Conservation (phyloP, 176 grass and related monocot genomes). For the Guadua angustifolia region DNA sequence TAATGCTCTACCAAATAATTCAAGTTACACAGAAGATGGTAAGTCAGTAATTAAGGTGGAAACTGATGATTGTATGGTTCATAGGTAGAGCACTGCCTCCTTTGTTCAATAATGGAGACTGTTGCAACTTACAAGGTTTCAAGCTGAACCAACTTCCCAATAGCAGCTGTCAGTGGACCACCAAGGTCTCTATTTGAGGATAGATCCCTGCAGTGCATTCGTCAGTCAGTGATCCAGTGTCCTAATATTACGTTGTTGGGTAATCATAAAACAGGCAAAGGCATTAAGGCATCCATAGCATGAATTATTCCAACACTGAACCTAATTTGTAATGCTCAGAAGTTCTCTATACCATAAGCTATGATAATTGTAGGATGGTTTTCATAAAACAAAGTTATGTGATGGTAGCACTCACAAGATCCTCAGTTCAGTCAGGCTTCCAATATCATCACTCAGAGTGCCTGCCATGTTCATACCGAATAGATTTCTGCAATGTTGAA, state of each 20-base stretch:
- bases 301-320: not conserved
- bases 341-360: not conserved
- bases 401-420: conserved; percentile 56
- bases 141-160: conserved; percentile 67
- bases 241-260: not conserved
- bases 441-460: conserved; percentile 63
- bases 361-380: not conserved
- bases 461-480: conserved; percentile 68
- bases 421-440: conserved; percentile 55
- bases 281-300: not conserved
- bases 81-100: not conserved
- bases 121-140: conserved; percentile 53
- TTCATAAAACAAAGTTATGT: not conserved
- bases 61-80: conserved; percentile 13
- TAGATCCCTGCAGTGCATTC: conserved; percentile 65
- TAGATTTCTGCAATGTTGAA: conserved; percentile 49
- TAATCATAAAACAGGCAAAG: not conserved
- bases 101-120: not conserved
- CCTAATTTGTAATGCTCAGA: not conserved
- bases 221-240: not conserved
- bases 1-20: conserved; percentile 49
- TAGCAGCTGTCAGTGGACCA: conserved; percentile 54
- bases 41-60: conserved; percentile 8
- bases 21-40: conserved; percentile 34
- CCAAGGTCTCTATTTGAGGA: conserved; percentile 58